Conservation (phyloP, 768 basidiomycete genomes). For the Mycena galopus region DNA sequence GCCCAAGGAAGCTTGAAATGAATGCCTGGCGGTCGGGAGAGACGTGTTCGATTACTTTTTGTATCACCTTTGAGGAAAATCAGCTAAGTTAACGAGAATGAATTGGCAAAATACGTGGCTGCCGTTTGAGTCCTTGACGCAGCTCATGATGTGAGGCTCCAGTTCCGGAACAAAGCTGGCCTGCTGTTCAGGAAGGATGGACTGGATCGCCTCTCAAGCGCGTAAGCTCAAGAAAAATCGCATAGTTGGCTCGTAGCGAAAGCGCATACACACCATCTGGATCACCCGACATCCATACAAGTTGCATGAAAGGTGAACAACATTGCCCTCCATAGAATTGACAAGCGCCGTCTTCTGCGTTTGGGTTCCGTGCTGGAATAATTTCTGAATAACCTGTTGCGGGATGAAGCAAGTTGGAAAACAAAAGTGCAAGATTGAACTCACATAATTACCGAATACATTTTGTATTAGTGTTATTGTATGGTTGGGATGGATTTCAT, state of each 20-base stretch:
- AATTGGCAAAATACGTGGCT: slow-evolving; percentile 80
- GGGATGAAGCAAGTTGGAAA: slow-evolving; percentile 13
- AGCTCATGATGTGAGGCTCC: slow-evolving; percentile 83
- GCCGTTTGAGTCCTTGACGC: slow-evolving; percentile 92
- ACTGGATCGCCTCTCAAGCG: slow-evolving; percentile 80
- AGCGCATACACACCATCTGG: slow-evolving; percentile 74
- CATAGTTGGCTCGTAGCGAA: not conserved
- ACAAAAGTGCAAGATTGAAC: slow-evolving; percentile 43
- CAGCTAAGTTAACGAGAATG: slow-evolving; percentile 16
- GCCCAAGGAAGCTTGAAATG: slow-evolving; percentile 79
- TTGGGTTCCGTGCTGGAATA: slow-evolving; percentile 89
- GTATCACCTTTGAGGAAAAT: slow-evolving; percentile 70
- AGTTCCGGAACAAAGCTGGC: slow-evolving; percentile 81
- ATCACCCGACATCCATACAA: slow-evolving; percentile 98
- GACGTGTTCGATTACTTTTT: slow-evolving; percentile 89
- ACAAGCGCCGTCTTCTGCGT: slow-evolving; percentile 80
- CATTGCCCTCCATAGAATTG: slow-evolving; percentile 80
- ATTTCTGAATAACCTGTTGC: slow-evolving; percentile 88
- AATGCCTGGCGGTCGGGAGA: slow-evolving; percentile 82
- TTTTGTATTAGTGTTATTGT: slow-evolving; percentile 86
- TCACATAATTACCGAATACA: slow-evolving; percentile 96
- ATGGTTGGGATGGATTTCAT: slow-evolving; percentile 87
- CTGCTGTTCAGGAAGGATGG: slow-evolving; percentile 84
- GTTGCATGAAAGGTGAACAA: slow-evolving; percentile 83
- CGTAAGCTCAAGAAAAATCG: not conserved